Percentiles rank a stretch among this genome's conserved stretches.
Conservation (phyloP, 2,329 filamentous ascomycete genomes). For the Hypoxylon sp. region DNA sequence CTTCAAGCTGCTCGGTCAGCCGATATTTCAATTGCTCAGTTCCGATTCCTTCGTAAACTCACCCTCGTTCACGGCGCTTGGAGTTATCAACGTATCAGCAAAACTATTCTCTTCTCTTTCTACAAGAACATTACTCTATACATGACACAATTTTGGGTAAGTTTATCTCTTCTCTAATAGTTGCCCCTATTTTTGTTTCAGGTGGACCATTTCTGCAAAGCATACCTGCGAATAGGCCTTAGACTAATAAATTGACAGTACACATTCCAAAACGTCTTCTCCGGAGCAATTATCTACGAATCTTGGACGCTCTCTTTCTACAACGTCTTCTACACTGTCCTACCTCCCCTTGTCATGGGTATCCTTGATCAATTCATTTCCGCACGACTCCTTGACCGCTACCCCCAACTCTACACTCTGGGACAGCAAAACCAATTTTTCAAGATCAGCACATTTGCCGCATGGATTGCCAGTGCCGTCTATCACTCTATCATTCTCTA, state of each 20-base stretch:
- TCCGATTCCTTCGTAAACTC: conserved; percentile 93
- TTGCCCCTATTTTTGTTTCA: not conserved
- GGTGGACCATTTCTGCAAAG: not conserved
- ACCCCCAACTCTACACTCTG: conserved; percentile 94
- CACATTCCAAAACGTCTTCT: conserved; percentile 98
- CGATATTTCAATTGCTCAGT: conserved; percentile 95
- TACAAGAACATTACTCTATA: conserved; percentile 99
- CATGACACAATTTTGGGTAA: conserved; percentile 99
- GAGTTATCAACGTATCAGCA: conserved; percentile 97
- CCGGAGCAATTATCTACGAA: conserved; percentile 97
- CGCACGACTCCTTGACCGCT: conserved; percentile 91
- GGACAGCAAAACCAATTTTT: conserved; percentile 96
- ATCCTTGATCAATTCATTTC: conserved; percentile 99
- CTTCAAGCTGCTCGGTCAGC: conserved; percentile 95
- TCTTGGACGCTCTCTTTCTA: conserved; percentile 99
- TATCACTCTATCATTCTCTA: conserved; percentile 98
- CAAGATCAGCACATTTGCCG: conserved; percentile 89
- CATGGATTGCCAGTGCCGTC: conserved; percentile 94
- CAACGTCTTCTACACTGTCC: conserved; percentile 97
- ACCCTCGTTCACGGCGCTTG: conserved; percentile 95
- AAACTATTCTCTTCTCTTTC: conserved; percentile 97
- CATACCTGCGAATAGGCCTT: conserved; percentile 34
- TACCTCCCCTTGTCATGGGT: conserved; percentile 93
- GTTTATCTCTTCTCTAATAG: conserved; percentile 54
- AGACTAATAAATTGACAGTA: conserved; percentile 70